Evolutionary conservation across 208 protist genomes (phyloP), one percentile per base, ranked within the genome.

Genomic region (Trypanosoma caninum): DNA sequence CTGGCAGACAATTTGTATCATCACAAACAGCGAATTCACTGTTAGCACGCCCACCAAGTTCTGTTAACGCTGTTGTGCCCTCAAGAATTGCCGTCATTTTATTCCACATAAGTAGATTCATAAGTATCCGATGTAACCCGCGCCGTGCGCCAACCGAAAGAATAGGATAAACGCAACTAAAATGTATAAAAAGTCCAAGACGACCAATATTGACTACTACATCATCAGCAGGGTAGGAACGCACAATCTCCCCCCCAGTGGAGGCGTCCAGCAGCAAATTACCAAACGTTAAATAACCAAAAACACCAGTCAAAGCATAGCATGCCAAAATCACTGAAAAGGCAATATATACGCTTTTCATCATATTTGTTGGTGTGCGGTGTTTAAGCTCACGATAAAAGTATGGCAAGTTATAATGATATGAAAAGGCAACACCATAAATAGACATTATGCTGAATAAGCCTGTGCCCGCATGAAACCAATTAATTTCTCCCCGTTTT

Each of bases 131-230:
- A 51, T 91, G 84, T 45, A 91, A 20, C 25, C 80, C 77, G 25
- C 80, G 74, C 8, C 84, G 73, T 20, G 80, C 77, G 67, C 80
- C 80, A 22, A 94, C 78, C 10, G 82, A 89, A 8, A 94, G 65
- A 23, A 94, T 79, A 13, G 87, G 87, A 47, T 84, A 94, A 5
- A 88, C 87, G 47, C 82, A 91, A 7, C 74, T 82, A 75, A 94
- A 94, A 48, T 94, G 87, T 5, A 82, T 44, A 67, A 91, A 90
- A 46, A 94, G 72, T 30, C 83, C 81, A 2, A 94, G 52, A 8
- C 81, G 80, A 2, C 75, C 87, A 50, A 94, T 62, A 73, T 89
- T 89, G 22, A 89, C 64, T 25, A 83, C 38, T 1, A 65, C 6
- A 44, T 94, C 87, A 30, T 77, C 54, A 33, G 61, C 51, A 11